Conservation (phyloP, 495 filamentous ascomycete genomes). For the Podospora appendiculata region DNA sequence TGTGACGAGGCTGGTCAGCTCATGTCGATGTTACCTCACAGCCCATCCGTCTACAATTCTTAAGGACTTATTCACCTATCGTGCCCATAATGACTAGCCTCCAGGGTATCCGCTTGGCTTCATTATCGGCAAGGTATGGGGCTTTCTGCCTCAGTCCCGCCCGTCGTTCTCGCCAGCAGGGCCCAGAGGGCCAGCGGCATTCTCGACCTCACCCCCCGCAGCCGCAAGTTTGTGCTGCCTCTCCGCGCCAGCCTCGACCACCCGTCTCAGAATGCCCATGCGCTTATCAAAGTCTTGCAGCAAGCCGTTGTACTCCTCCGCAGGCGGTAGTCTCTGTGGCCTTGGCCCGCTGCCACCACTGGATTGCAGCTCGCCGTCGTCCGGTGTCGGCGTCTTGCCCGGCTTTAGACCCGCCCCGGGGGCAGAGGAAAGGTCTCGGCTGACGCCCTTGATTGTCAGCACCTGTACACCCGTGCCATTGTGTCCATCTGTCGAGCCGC, state of each 20-base stretch:
- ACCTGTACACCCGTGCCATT: constrained; percentile 42
- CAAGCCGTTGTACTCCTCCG: constrained; percentile 45
- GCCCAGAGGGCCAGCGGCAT: not conserved
- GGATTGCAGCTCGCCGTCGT: constrained; percentile 16
- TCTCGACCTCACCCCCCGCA: not conserved
- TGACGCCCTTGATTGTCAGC: constrained; percentile 57
- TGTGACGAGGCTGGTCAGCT: no score
- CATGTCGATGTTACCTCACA: no score
- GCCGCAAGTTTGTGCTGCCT: constrained; percentile 16
- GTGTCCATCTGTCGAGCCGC: constrained; percentile 17
- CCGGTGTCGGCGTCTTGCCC: constrained; percentile 19
- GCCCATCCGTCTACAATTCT: no score
- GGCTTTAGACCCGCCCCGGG: not conserved
- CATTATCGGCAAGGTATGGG: no score
- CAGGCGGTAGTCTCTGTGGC: constrained; percentile 2
- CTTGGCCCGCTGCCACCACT: constrained; percentile 29
- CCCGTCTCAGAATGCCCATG: constrained; percentile 44
- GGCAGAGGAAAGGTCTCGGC: constrained; percentile 23
- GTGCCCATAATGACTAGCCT: no score
- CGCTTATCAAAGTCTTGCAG: constrained; percentile 61
- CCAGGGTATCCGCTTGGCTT: no score
- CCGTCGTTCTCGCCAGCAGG: no score
- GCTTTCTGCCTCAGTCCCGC: no score
- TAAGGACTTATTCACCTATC: no score
- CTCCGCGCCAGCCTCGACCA: constrained; percentile 38